Conservation (phyloP, 2,329 filamentous ascomycete genomes). For the Cytospora leucostoma region DNA sequence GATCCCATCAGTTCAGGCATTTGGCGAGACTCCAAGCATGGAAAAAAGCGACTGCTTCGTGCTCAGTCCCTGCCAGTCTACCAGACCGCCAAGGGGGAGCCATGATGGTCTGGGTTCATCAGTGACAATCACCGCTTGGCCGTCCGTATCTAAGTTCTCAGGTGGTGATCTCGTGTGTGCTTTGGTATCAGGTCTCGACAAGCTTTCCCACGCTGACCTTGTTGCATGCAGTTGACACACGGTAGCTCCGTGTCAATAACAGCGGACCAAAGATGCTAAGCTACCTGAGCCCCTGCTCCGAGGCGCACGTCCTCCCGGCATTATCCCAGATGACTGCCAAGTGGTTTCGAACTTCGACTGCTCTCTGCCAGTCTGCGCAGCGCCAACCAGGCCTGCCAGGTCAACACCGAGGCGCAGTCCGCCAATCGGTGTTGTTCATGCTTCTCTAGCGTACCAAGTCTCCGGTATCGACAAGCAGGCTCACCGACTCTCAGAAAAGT, state of each 20-base stretch:
- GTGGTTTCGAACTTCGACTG: not conserved
- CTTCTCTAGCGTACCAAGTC: not conserved
- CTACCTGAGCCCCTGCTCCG: not conserved
- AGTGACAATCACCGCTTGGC: constrained; percentile 10
- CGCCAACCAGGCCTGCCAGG: not conserved
- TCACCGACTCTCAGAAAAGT: not conserved
- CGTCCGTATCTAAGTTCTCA: not conserved
- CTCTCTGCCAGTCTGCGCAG: not conserved
- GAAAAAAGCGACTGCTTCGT: not conserved
- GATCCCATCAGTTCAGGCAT: not conserved
- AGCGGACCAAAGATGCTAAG: not conserved
- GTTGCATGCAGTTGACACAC: not conserved
- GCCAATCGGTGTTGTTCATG: not conserved
- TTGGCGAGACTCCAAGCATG: not conserved
- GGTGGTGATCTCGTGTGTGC: not conserved
- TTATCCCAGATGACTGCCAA: constrained; percentile 6
- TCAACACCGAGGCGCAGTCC: not conserved
- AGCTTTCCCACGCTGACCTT: not conserved
- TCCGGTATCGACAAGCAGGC: constrained; percentile 1
- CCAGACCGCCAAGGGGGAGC: not conserved
- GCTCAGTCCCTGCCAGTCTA: not conserved
- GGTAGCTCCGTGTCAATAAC: not conserved
- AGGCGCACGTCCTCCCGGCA: constrained; percentile 2
- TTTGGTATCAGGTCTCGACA: not conserved
- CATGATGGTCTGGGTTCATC: not conserved